A percentile compares a stretch with the other conserved stretches of the same genome.
Evolutionary conservation across 345 rosid species (phyloP).

Genomic region (Aurinia saxatilis): DNA sequence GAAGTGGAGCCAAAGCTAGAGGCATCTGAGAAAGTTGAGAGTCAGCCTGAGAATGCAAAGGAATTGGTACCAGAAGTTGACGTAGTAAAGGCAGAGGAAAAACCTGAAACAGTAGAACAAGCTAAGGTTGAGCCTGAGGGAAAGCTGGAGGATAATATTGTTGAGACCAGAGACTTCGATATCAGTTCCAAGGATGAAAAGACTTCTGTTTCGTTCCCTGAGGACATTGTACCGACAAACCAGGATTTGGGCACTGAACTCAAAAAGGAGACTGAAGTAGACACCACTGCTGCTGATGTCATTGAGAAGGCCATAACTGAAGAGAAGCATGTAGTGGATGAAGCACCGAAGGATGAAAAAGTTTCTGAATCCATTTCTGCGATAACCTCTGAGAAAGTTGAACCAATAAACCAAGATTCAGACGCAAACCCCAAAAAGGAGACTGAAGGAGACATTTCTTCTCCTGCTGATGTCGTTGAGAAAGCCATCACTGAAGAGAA

Average conservation of each 20-base stretch:
- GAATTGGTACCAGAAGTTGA: slow-evolving; percentile 8
- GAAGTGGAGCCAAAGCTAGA: slow-evolving; percentile 16
- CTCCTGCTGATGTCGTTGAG: slow-evolving; percentile 9
- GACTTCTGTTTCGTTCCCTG: not conserved
- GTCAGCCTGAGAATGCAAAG: slow-evolving; percentile 12
- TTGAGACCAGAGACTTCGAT: slow-evolving; percentile 8
- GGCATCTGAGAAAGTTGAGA: slow-evolving; percentile 4
- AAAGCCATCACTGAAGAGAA: slow-evolving; percentile 18
- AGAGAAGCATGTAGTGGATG: slow-evolving; percentile 17
- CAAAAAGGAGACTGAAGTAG: slow-evolving; percentile 7
- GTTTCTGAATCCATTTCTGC: not conserved
- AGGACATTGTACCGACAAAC: not conserved
- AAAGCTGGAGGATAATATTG: not conserved
- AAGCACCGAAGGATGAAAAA: slow-evolving; percentile 19
- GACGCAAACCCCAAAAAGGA: slow-evolving; percentile 1
- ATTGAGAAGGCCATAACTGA: slow-evolving; percentile 18
- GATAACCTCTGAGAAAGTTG: not conserved
- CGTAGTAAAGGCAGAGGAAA: slow-evolving; percentile 14
- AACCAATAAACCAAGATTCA: not conserved
- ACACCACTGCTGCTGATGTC: not conserved
- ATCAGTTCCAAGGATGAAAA: slow-evolving; percentile 5
- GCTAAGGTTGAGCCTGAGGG: slow-evolving; percentile 15
- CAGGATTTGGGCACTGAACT: not conserved
- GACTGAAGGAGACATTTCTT: not conserved
- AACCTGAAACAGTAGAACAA: slow-evolving; percentile 6